phyloP scores from a whole-genome alignment of 768 basidiomycete genomes.

The Mycena polygramma region DNA sequence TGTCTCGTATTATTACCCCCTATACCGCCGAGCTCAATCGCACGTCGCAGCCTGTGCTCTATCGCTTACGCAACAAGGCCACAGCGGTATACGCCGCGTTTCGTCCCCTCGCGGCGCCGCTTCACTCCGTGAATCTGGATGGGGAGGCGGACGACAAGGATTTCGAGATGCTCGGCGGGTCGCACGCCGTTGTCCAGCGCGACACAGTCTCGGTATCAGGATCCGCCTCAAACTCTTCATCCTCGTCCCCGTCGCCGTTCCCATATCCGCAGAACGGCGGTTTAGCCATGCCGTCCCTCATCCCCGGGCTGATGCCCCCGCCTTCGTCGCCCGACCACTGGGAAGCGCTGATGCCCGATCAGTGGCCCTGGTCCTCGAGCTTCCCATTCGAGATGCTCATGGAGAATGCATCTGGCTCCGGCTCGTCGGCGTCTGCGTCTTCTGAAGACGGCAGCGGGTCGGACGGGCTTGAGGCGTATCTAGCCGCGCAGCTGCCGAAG shows the following conservation, averaged over 20 bases:
- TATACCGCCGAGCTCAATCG: not conserved
- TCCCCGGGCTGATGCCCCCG: not conserved
- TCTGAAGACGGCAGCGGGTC: not conserved
- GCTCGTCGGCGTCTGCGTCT: too few species aligned
- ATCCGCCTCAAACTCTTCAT: too few species aligned
- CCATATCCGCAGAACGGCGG: not conserved
- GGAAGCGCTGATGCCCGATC: not conserved
- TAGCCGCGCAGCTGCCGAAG: slow-evolving; percentile 4
- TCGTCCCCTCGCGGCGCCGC: not conserved
- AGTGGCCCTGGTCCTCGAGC: not conserved
- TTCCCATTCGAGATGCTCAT: not conserved
- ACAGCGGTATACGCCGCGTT: not conserved
- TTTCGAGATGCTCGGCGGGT: slow-evolving; percentile 5
- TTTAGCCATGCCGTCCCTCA: not conserved
- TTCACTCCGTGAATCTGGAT: not conserved
- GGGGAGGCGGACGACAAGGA: slow-evolving; percentile 1
- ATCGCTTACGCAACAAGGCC: slow-evolving; percentile 18
- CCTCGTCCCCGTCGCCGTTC: not conserved
- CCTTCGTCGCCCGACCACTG: not conserved
- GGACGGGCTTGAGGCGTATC: not conserved
- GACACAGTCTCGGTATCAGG: not conserved
- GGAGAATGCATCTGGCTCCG: not conserved
- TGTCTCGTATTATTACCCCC: not conserved
- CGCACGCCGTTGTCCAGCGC: not conserved
- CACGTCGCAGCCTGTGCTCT: not conserved